These are phyloP conservation scores for Solanum sparsipilum DNA, from an alignment of 257 asterid species.

Conservation along the genomic window DNA sequence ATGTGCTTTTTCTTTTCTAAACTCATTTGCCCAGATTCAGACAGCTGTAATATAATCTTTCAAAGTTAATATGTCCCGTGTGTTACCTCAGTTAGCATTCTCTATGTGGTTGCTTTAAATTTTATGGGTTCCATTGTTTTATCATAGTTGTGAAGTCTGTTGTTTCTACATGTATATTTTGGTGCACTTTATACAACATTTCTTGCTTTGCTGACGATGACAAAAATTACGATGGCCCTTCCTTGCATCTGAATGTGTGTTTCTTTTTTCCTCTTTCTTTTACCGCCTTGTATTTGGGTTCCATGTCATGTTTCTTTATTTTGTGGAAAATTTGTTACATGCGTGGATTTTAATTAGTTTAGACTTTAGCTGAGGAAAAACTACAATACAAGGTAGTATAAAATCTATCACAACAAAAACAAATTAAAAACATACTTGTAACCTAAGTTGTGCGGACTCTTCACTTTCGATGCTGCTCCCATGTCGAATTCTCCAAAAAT, in stretches of 20 bases:
- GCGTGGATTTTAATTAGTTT: neutral
- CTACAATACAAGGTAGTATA: neutral
- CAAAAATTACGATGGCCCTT: neutral
- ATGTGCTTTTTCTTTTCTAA: constrained; percentile 16
- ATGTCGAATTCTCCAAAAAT: no score
- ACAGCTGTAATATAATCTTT: constrained; percentile 38
- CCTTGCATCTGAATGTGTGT: neutral
- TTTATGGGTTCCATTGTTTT: neutral
- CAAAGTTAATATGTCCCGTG: neutral
- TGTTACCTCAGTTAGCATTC: neutral
- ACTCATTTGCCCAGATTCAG: constrained; percentile 24
- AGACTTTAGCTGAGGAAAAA: neutral
- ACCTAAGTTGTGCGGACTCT: no score
- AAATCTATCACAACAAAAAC: neutral
- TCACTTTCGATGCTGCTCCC: no score
- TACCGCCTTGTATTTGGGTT: neutral
- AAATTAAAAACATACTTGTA: neutral
- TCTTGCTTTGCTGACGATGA: neutral
- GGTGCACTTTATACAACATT: neutral
- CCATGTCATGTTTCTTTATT: neutral
- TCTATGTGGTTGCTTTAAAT: neutral
- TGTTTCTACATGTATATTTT: neutral
- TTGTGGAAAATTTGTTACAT: neutral
- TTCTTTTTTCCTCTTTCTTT: neutral
- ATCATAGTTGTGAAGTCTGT: neutral